These are phyloP conservation scores for Beauveria varroae DNA, from an alignment of 2,329 filamentous ascomycete genomes.

Conservation along the genomic window DNA sequence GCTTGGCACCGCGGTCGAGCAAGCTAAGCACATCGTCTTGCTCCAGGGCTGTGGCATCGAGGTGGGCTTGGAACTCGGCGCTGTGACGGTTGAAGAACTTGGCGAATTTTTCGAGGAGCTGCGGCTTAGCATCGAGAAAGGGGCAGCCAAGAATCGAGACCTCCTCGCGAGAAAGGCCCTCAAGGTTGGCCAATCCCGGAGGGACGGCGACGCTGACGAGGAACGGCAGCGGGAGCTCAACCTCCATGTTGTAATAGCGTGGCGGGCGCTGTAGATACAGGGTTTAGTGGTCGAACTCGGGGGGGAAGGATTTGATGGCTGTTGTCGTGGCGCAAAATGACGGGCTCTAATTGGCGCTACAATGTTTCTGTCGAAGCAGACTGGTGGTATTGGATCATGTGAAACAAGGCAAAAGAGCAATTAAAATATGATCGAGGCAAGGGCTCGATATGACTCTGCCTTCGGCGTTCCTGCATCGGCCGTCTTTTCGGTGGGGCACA, in stretches of 20 bases:
- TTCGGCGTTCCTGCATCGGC: slow-evolving; percentile 19
- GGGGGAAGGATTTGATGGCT: background rate
- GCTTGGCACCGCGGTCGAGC: slow-evolving; percentile 77
- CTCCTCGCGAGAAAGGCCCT: slow-evolving; percentile 49
- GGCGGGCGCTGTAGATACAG: background rate
- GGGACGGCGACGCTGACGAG: slow-evolving; percentile 49
- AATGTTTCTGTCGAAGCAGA: background rate
- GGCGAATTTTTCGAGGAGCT: slow-evolving; percentile 38
- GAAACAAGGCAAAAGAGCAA: background rate
- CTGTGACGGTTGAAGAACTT: slow-evolving; percentile 42
- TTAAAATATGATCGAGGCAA: background rate
- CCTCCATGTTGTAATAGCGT: slow-evolving; percentile 45
- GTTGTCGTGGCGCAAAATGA: background rate
- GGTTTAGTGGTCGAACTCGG: background rate
- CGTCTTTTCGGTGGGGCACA: slow-evolving; percentile 17
- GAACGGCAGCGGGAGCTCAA: slow-evolving; percentile 56
- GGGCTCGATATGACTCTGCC: background rate
- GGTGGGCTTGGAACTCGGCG: slow-evolving; percentile 54
- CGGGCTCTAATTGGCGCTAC: background rate
- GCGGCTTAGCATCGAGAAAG: slow-evolving; percentile 47
- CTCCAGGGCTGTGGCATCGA: slow-evolving; percentile 66
- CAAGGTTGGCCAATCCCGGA: slow-evolving; percentile 37
- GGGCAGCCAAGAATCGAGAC: slow-evolving; percentile 51
- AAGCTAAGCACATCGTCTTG: slow-evolving; percentile 69
- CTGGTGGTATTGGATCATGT: background rate